Base-by-base conservation (phyloP, 1,139 yeast genomes). In the Waltiozyma solani region DNA sequence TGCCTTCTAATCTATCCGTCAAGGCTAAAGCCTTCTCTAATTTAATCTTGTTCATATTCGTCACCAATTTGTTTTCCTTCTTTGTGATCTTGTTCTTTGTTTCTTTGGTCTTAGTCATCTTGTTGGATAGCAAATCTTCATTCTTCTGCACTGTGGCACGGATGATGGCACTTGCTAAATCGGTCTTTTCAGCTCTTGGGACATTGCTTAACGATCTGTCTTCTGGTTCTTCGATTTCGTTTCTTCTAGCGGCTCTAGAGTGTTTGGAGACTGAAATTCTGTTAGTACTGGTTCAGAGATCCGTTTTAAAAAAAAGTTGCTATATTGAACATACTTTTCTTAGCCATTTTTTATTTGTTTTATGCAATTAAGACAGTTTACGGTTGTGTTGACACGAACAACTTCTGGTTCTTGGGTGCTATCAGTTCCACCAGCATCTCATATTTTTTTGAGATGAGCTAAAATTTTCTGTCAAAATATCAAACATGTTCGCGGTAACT, bases 191-290 rank as follows among this genome's bases (percentile, higher is more conserved):
- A 10, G 68, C 63, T 56, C 80, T 73, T 29, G 85, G 79, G 19
- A 79, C 56, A 19, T 60, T 56, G 21, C 66, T 63, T 35, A 80
- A 63, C 17, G 70, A 67, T 45, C 66, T 70, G 12, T 70, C 69
- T 47, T 74, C 81, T 7, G 63, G 60, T 17, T 60, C 67, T 13
- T 59, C 65, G 29, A 63, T 59, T 39, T 65, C 67, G 4, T 79
- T 81, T 56, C 86, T 69, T 62, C 89, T 75, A 4, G 91, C 89
- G 6, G 87, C 87, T 63, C 91, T 72, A 36, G 87, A 78, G 46
- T 71, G 77, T 48, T 79, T 80, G 12, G 86, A 78, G 25, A 78
- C 71, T 67, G 49, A 5, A 23, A 8, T 14, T 14, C 6, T 24
- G 13, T 22, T 21, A 32, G 14, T 15, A 26, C 6, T n/a, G n/a